Conservation (phyloP, 805 yeast genomes). For the Diddensiella transvaalensis region DNA sequence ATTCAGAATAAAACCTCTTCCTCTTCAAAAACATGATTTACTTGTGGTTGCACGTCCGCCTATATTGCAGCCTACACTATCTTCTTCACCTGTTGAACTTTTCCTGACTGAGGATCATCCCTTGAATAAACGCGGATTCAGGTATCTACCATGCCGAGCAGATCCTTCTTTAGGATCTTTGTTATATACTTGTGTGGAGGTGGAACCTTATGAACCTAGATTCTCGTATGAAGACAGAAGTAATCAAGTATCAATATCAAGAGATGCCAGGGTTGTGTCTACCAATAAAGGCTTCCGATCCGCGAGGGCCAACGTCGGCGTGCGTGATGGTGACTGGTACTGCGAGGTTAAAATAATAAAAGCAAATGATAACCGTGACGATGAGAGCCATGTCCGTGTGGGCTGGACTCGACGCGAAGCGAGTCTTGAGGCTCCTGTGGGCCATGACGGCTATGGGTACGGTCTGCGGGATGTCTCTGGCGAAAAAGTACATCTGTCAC, state of each 20-base stretch:
- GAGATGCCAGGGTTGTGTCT: constrained; percentile 45
- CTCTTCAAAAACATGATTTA: constrained; percentile 17
- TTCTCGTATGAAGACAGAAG: constrained; percentile 69
- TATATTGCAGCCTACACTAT: constrained; percentile 6
- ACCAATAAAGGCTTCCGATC: constrained; percentile 77
- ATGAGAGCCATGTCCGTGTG: constrained; percentile 60
- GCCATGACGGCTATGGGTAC: constrained; percentile 91
- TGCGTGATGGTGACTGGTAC: constrained; percentile 76
- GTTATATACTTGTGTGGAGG: constrained; percentile 68
- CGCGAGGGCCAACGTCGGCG: constrained; percentile 66
- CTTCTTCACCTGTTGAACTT: constrained; percentile 27
- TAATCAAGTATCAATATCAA: constrained; percentile 45
- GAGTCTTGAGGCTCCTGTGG: constrained; percentile 89
- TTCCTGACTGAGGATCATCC: constrained; percentile 72
- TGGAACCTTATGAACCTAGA: constrained; percentile 59
- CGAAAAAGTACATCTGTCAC: constrained; percentile 69
- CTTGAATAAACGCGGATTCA: constrained; percentile 71
- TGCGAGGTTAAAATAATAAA: constrained; percentile 66
- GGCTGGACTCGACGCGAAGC: constrained; percentile 88
- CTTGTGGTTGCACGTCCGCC: constrained; percentile 15
- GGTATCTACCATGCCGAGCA: constrained; percentile 75
- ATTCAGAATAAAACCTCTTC: constrained; percentile 16
- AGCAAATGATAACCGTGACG: constrained; percentile 28
- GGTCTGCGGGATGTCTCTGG: constrained; percentile 80
- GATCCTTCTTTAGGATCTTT: constrained; percentile 49